phyloP scores from a whole-genome alignment of 2,329 filamentous ascomycete genomes.

The Pestalotiopsis sp. region DNA sequence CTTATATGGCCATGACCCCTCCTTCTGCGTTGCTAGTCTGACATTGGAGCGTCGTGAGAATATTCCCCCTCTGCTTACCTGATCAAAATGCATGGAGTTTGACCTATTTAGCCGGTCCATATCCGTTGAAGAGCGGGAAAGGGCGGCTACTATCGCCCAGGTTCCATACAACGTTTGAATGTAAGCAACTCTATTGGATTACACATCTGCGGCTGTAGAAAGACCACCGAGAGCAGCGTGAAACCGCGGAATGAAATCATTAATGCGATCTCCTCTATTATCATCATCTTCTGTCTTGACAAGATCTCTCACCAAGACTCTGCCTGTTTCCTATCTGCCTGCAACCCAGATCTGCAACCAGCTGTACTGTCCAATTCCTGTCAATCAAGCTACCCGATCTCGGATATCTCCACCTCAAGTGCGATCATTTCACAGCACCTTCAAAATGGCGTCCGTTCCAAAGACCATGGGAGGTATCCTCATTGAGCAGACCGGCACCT shows the following conservation, averaged over 20 bases:
- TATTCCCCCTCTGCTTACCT: neutral
- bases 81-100: neutral
- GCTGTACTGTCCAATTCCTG: neutral
- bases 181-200: neutral
- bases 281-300: conserved; percentile 1
- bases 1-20: neutral
- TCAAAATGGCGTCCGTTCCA: conserved; percentile 48
- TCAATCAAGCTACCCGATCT: neutral
- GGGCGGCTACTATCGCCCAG: neutral
- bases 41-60: neutral
- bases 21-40: neutral
- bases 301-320: neutral
- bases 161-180: neutral
- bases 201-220: neutral
- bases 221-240: neutral
- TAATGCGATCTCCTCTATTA: neutral
- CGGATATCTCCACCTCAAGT: neutral
- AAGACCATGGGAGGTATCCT: conserved; percentile 74
- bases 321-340: neutral
- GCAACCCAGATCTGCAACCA: too few relatives aligned
- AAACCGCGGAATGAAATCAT: conserved; percentile 6
- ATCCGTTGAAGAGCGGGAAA: conserved; percentile 1
- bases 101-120: neutral
- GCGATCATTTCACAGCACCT: conserved; percentile 1
- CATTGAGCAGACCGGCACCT: conserved; percentile 72